Percentiles rank a stretch among this genome's conserved stretches.
These are phyloP conservation scores for Agaricales sp. DNA, from an alignment of 1,284 basidiomycete species.

Conservation along the genomic window DNA sequence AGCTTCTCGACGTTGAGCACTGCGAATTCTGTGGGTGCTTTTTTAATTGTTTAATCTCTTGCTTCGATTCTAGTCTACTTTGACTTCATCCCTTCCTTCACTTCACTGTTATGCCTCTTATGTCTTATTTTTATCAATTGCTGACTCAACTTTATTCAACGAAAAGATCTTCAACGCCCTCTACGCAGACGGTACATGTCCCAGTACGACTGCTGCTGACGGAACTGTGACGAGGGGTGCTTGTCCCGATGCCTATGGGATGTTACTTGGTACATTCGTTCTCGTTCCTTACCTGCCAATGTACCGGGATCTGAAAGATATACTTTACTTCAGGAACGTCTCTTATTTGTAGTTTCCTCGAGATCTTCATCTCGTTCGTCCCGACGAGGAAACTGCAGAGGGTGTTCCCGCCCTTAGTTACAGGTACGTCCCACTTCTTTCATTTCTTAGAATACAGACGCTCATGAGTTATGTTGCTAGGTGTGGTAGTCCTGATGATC, in stretches of 20 bases:
- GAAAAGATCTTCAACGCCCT: conserved; percentile 53
- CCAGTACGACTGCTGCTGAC: conserved; percentile 43
- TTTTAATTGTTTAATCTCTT: neutral
- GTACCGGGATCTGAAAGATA: too few species aligned
- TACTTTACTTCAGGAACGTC: conserved; percentile 45
- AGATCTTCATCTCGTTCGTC: conserved; percentile 71
- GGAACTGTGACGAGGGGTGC: conserved; percentile 49
- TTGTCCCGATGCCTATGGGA: conserved; percentile 78
- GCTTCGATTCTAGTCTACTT: neutral
- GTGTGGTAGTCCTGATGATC: conserved; percentile 68
- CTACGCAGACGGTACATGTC: conserved; percentile 74
- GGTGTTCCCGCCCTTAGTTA: conserved; percentile 77
- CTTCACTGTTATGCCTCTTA: too few species aligned
- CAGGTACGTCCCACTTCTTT: conserved; percentile 30
- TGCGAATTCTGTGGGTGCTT: conserved; percentile 45
- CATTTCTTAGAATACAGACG: neutral
- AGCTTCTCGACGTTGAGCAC: conserved; percentile 77
- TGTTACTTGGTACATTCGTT: conserved; percentile 44
- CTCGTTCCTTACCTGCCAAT: neutral
- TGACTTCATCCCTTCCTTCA: too few species aligned
- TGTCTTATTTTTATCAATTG: too few species aligned
- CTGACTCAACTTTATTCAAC: neutral
- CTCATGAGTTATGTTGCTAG: conserved; percentile 18
- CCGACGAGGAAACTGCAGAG: conserved; percentile 52
- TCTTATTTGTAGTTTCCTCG: conserved; percentile 71